These are phyloP conservation scores for Leishmania arabica DNA, from an alignment of 208 protist genomes.

Conservation along the genomic window DNA sequence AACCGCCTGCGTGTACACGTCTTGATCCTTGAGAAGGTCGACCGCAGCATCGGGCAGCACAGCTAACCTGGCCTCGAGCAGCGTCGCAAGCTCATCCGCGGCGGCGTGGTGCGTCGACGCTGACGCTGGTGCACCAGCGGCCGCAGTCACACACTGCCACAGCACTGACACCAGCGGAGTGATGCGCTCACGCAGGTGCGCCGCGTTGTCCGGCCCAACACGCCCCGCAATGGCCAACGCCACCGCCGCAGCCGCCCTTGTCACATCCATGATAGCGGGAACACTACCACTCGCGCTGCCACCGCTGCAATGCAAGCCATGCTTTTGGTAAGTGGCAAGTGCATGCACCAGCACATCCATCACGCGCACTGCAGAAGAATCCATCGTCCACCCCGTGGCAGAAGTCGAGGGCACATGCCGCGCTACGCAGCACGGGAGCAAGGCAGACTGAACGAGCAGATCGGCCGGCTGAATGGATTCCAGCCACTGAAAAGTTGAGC, in stretches of 20 bases:
- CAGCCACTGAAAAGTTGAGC: constrained; percentile 13
- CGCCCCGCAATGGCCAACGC: constrained; percentile 4
- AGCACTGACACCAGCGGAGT: constrained; percentile 5
- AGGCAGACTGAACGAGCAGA: constrained; percentile 24
- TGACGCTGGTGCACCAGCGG: neutral
- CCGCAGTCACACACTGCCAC: constrained; percentile 6
- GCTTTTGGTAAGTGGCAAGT: constrained; percentile 5
- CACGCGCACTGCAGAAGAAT: constrained; percentile 7
- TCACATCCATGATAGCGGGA: constrained; percentile 15
- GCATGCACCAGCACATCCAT: constrained; percentile 19
- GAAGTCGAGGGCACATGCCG: constrained; percentile 18
- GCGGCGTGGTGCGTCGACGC: constrained; percentile 4
- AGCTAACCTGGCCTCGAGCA: constrained; percentile 12
- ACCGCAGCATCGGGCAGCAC: constrained; percentile 17
- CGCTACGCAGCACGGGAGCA: constrained; percentile 32
- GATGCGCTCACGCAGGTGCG: constrained; percentile 7
- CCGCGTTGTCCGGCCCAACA: neutral
- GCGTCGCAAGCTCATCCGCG: constrained; percentile 1
- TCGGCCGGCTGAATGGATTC: constrained; percentile 1
- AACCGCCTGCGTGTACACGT: constrained; percentile 33
- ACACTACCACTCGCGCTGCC: neutral
- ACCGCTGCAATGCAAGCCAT: neutral
- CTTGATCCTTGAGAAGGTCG: constrained; percentile 11
- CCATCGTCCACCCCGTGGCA: neutral
- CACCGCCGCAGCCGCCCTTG: constrained; percentile 2